These are phyloP conservation scores for Lentinula edodes DNA, from an alignment of 768 basidiomycete genomes.

Conservation along the genomic window DNA sequence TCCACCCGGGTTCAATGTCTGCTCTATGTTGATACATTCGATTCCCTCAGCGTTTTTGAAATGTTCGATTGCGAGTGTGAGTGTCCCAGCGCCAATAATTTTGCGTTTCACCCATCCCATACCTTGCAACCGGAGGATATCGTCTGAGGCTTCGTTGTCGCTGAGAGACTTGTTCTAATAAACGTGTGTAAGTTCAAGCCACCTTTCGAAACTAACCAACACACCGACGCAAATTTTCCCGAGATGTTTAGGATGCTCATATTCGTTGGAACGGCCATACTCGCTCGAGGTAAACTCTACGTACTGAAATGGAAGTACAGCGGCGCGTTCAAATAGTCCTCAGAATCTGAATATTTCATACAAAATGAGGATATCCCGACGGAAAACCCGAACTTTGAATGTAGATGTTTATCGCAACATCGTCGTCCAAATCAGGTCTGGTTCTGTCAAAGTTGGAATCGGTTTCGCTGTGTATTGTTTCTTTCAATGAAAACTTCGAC, in stretches of 20 bases:
- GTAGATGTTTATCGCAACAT: neutral
- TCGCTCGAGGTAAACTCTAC: neutral
- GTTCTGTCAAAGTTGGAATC: too few species aligned
- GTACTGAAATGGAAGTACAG: neutral
- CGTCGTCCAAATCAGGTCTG: neutral
- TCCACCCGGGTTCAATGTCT: constrained; percentile 17
- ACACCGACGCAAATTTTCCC: constrained; percentile 60
- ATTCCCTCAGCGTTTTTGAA: constrained; percentile 50
- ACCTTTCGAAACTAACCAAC: constrained; percentile 5
- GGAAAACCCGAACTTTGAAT: neutral
- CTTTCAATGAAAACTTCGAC: too few species aligned
- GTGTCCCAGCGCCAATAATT: constrained; percentile 47
- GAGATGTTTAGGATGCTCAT: constrained; percentile 55
- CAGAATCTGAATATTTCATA: neutral
- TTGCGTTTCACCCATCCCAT: constrained; percentile 67
- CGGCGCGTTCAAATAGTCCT: neutral
- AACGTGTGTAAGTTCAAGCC: neutral
- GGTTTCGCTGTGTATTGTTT: too few species aligned
- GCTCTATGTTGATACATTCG: constrained; percentile 65
- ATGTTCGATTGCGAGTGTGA: constrained; percentile 62
- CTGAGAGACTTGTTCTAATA: constrained; percentile 64
- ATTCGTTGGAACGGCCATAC: constrained; percentile 61
- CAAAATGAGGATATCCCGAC: neutral
- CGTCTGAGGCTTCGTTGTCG: constrained; percentile 42
- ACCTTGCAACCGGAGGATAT: constrained; percentile 65